These are phyloP conservation scores for Mesostigma viride DNA, from an alignment of 139 green algal genomes.

Conservation along the genomic window DNA sequence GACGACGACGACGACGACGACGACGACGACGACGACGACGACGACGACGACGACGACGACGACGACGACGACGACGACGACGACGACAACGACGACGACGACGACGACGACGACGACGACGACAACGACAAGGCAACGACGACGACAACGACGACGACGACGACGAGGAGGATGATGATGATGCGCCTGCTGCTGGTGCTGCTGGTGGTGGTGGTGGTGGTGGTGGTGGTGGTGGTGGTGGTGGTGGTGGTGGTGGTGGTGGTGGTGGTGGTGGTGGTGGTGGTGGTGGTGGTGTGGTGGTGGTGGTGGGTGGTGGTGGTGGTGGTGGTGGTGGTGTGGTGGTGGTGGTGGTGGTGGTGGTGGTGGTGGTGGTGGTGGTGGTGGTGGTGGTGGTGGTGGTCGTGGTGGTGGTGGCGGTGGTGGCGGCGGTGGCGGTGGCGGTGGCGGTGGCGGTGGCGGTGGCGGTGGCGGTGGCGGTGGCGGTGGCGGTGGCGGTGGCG, in stretches of 20 bases:
- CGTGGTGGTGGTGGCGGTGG: neutral
- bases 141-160: neutral
- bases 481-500: too few relatives aligned
- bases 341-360: neutral
- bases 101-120: too few relatives aligned
- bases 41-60: slow-evolving; percentile 1
- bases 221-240: neutral
- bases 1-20: neutral
- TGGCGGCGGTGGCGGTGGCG: neutral
- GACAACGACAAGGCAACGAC: too few relatives aligned
- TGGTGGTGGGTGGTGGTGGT: too few relatives aligned
- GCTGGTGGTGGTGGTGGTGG: neutral
- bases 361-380: neutral
- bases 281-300: too few relatives aligned
- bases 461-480: too few relatives aligned
- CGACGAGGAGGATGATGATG: too few relatives aligned
- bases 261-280: neutral
- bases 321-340: too few relatives aligned
- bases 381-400: neutral
- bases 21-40: neutral
- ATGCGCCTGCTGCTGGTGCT: neutral
- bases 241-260: neutral
- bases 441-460: too few relatives aligned
- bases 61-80: neutral
- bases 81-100: too few relatives aligned